Evolutionary conservation across 139 green algal species (phyloP).

Genomic region (Haematococcus lacustris): DNA sequence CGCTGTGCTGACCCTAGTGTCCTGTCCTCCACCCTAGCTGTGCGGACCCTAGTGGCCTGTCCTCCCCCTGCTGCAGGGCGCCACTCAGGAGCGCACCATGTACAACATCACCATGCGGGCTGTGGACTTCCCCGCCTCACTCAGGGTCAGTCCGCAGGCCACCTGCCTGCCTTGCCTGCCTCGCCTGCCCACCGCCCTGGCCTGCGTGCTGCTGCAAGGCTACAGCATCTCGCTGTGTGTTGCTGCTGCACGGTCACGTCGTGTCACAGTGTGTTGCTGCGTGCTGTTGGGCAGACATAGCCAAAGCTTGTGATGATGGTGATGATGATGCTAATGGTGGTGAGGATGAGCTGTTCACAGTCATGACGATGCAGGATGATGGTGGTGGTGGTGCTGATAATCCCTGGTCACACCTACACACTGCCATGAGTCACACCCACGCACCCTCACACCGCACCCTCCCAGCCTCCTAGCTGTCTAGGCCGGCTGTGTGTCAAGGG

Average conservation of each 20-base stretch:
- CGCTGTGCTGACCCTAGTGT: no score
- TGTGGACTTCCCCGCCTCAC: not conserved
- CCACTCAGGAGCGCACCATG: not conserved
- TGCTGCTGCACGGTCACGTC: no score
- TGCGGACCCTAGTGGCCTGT: no score
- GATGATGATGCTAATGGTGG: not conserved
- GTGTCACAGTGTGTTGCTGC: no score
- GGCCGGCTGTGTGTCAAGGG: not conserved
- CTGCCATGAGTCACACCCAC: no score
- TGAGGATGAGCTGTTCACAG: not conserved
- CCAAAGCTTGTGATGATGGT: not conserved
- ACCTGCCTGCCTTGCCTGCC: not conserved
- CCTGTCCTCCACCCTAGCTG: no score
- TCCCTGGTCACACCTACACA: not conserved
- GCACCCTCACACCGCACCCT: no score
- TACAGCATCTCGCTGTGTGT: not conserved
- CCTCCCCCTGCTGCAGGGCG: no score
- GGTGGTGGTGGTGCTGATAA: not conserved
- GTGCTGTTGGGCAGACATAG: no score
- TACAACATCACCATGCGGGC: constrained; percentile 8
- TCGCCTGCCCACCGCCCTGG: not conserved
- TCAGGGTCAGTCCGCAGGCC: not conserved
- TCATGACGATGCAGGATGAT: not conserved
- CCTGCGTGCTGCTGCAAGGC: not conserved
- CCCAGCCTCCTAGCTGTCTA: no score